Conservation (phyloP, 495 filamentous ascomycete genomes). For the Opeltia flavorubescens region DNA sequence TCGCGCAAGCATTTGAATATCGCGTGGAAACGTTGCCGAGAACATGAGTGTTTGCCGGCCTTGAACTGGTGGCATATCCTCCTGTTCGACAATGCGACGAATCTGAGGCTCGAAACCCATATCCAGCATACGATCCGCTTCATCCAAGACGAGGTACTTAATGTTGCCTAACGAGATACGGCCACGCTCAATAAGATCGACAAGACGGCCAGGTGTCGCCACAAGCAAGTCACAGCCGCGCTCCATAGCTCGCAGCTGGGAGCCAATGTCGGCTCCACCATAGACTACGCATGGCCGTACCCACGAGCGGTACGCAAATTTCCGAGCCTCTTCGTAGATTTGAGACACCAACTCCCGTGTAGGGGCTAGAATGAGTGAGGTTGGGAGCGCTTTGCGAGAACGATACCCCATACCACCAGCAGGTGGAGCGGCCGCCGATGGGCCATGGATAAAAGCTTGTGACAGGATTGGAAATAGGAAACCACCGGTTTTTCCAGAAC, state of each 20-base stretch:
- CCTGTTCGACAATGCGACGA: slow-evolving; percentile 91
- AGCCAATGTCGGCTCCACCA: slow-evolving; percentile 95
- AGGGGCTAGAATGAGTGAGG: slow-evolving; percentile 85
- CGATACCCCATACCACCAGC: slow-evolving; percentile 63
- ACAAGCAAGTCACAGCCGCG: slow-evolving; percentile 95
- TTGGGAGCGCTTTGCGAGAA: slow-evolving; percentile 88
- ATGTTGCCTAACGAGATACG: slow-evolving; percentile 93
- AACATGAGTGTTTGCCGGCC: slow-evolving; percentile 98
- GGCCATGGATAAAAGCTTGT: slow-evolving; percentile 82
- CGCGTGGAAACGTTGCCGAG: slow-evolving; percentile 94
- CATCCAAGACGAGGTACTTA: slow-evolving; percentile 97
- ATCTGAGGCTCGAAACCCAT: slow-evolving; percentile 99
- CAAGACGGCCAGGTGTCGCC: slow-evolving; percentile 90
- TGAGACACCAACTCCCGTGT: slow-evolving; percentile 97
- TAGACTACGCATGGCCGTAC: slow-evolving; percentile 97
- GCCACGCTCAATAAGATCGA: slow-evolving; percentile 95
- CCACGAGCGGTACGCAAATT: slow-evolving; percentile 98
- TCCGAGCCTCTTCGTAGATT: slow-evolving; percentile 94
- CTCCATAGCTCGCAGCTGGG: slow-evolving; percentile 93
- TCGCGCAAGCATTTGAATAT: slow-evolving; percentile 96
- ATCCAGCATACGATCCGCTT: slow-evolving; percentile 99
- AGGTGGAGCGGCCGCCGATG: slow-evolving; percentile 48
- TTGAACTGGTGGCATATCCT: slow-evolving; percentile 84
- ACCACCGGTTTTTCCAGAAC: slow-evolving; percentile 98
- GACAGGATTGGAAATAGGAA: slow-evolving; percentile 98